Conservation (phyloP, 352 stramenopile species). For the Phytophthora hybrid region DNA sequence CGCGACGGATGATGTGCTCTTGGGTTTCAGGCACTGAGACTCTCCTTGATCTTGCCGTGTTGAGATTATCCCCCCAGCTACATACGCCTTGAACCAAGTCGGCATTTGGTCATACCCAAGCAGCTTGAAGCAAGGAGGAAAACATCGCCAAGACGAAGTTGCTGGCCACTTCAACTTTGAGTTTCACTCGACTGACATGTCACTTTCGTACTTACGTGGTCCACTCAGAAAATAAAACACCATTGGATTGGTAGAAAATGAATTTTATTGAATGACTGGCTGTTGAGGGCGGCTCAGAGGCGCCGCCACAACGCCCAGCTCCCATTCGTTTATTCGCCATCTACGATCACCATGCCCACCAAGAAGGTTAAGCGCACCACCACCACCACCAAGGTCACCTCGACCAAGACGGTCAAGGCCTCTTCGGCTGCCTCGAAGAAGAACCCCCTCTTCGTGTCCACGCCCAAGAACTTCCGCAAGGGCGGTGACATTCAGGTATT, state of each 20-base stretch:
- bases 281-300: constrained; percentile 12
- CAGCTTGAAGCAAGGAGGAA: no score
- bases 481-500: constrained; percentile 97
- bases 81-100: no score
- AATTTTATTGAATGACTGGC: constrained; percentile 38
- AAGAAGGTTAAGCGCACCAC: constrained; percentile 91
- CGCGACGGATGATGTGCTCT: no score
- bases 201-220: not conserved
- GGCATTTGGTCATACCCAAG: no score
- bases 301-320: not conserved
- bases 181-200: constrained; percentile 4
- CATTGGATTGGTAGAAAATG: constrained; percentile 31
- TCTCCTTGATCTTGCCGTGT: no score
- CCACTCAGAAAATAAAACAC: not conserved
- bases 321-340: constrained; percentile 89
- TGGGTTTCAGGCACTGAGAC: no score
- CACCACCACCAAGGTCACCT: constrained; percentile 63
- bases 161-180: not conserved
- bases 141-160: no score
- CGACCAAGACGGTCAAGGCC: constrained; percentile 78
- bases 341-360: constrained; percentile 84
- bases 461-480: constrained; percentile 96
- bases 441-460: constrained; percentile 95
- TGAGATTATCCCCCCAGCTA: no score
- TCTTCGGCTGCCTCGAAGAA: constrained; percentile 79